phyloP scores from a whole-genome alignment of 73 alveolate species.

The Tetrahymena borealis region DNA sequence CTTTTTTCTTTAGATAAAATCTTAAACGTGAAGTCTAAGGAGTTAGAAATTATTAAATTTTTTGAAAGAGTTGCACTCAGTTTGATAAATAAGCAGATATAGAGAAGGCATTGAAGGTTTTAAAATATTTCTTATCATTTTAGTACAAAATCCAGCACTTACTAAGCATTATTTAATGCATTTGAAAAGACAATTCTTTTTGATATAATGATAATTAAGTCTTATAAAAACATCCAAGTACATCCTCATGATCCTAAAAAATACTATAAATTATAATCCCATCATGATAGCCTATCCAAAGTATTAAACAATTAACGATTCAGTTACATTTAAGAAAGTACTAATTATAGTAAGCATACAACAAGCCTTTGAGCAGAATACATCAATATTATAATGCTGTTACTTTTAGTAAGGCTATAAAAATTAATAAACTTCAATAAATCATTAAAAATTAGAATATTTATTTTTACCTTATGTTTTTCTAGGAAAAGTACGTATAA shows the following conservation, averaged over 20 bases:
- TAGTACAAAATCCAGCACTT: neutral
- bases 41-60: neutral
- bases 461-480: neutral
- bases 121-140: neutral
- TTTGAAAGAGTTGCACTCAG: neutral
- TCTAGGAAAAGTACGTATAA: neutral
- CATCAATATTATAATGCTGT: neutral
- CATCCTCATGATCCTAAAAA: neutral
- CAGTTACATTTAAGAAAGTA: no score
- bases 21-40: neutral
- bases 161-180: neutral
- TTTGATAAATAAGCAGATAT: neutral
- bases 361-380: no score
- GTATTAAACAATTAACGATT: neutral
- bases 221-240: neutral
- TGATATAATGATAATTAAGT: neutral
- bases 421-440: no score
- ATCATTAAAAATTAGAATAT: no score
- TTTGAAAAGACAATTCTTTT: neutral
- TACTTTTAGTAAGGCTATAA: neutral
- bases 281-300: neutral
- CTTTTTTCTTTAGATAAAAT: neutral
- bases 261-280: neutral
- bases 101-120: neutral
- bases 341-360: no score